Evolutionary conservation across 306 rosid genomes (phyloP).

Genomic region (Glycine soja): DNA sequence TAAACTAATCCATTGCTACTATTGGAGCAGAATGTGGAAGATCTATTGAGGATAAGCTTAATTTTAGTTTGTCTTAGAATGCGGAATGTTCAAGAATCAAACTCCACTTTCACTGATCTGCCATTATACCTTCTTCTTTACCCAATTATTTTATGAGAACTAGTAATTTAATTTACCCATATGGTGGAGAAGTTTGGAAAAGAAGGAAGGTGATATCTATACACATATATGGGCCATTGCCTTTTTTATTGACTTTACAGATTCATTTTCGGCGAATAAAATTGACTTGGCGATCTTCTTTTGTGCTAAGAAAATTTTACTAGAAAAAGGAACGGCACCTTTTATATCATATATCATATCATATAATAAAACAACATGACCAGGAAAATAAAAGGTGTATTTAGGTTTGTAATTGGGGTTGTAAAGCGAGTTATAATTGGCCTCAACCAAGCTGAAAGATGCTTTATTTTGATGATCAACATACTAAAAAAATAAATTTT

Average conservation of each 20-base stretch:
- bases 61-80: conserved; percentile 51
- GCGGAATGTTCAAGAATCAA: conserved; percentile 60
- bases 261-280: conserved; percentile 49
- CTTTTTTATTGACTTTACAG: conserved; percentile 52
- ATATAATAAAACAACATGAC: not conserved
- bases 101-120: conserved; percentile 67
- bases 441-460: conserved; percentile 26
- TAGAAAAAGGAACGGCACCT: conserved; percentile 33
- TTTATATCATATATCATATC: conserved; percentile 29
- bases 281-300: conserved; percentile 44
- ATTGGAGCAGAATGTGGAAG: conserved; percentile 34
- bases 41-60: conserved; percentile 34
- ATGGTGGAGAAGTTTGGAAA: conserved; percentile 53
- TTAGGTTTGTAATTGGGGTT: conserved; percentile 37
- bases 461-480: conserved; percentile 14
- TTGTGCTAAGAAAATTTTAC: not conserved
- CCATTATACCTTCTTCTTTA: conserved; percentile 55
- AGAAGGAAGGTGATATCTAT: conserved; percentile 45
- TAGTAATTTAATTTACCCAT: conserved; percentile 13
- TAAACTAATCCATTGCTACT: conserved; percentile 33
- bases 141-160: conserved; percentile 24
- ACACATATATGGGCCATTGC: conserved; percentile 34
- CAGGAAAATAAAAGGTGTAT: conserved; percentile 17
- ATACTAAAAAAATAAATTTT: not conserved
- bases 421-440: conserved; percentile 50